Percentiles rank a stretch among this genome's conserved stretches.
These are phyloP conservation scores for Nemania sp. DNA, from an alignment of 2,329 filamentous ascomycete genomes.

Conservation along the genomic window DNA sequence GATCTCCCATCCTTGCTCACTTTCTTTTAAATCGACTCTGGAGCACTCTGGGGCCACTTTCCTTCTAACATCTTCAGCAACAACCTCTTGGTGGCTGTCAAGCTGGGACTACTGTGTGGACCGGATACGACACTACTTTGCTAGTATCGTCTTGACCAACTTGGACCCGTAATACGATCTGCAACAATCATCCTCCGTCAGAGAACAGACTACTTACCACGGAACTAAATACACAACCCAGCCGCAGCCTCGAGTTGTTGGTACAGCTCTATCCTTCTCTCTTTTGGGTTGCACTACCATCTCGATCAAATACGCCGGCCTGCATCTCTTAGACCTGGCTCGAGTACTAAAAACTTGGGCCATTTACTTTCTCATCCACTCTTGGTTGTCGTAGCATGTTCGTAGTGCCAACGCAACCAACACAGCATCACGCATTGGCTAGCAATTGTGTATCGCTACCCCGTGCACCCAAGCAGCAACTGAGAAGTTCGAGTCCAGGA, in stretches of 20 bases:
- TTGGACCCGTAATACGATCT: slow-evolving; percentile 47
- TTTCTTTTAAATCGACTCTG: slow-evolving; percentile 40
- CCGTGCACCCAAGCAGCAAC: slow-evolving; percentile 46
- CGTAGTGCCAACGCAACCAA: slow-evolving; percentile 50
- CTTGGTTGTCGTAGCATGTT: slow-evolving; percentile 52
- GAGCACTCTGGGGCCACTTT: slow-evolving; percentile 41
- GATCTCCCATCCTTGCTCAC: slow-evolving; percentile 46
- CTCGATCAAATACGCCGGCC: slow-evolving; percentile 47
- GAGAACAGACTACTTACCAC: slow-evolving; percentile 48
- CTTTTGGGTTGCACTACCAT: slow-evolving; percentile 47
- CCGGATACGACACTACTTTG: slow-evolving; percentile 42
- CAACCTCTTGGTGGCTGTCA: slow-evolving; percentile 47
- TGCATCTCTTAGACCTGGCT: slow-evolving; percentile 49
- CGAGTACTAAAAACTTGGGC: slow-evolving; percentile 52
- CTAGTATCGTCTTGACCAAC: slow-evolving; percentile 45
- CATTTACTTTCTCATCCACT: slow-evolving; percentile 44
- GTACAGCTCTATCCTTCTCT: slow-evolving; percentile 52
- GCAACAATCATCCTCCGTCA: slow-evolving; percentile 50
- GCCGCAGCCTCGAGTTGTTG: slow-evolving; percentile 50
- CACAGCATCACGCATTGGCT: slow-evolving; percentile 49
- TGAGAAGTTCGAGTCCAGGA: slow-evolving; percentile 49
- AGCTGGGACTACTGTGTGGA: slow-evolving; percentile 44
- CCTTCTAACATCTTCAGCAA: slow-evolving; percentile 46
- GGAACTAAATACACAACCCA: slow-evolving; percentile 54
- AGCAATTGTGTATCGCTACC: slow-evolving; percentile 49